These are phyloP conservation scores for Xylaria sp. DNA, from an alignment of 2,329 filamentous ascomycete species.

Conservation along the genomic window DNA sequence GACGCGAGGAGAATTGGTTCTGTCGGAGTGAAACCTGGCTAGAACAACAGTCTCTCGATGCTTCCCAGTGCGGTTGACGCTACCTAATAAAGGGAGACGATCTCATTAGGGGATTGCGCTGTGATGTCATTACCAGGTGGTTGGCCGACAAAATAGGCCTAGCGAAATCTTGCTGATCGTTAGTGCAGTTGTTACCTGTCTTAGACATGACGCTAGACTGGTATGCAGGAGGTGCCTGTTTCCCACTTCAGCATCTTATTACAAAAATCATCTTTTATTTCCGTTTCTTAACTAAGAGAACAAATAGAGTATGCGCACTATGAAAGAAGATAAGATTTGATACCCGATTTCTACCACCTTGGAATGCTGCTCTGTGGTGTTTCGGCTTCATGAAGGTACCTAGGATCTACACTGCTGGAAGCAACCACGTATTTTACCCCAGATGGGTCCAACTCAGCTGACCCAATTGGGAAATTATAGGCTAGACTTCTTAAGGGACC, in stretches of 20 bases:
- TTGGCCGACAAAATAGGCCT: constrained; percentile 21
- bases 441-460: constrained; percentile 7
- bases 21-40: constrained; percentile 17
- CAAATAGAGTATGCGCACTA: not conserved
- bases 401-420: not conserved
- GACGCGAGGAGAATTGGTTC: not conserved
- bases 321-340: not conserved
- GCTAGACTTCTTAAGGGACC: constrained; percentile 10
- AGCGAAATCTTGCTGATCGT: constrained; percentile 21
- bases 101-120: constrained; percentile 21
- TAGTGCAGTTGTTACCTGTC: not conserved
- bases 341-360: not conserved
- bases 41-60: constrained; percentile 9
- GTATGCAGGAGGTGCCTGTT: not conserved
- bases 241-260: not conserved
- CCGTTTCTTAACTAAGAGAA: not conserved
- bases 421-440: not conserved
- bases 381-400: not conserved
- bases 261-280: not conserved
- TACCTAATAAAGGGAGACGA: constrained; percentile 32
- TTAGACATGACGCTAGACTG: not conserved
- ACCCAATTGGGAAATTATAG: constrained; percentile 13
- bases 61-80: constrained; percentile 15
- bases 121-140: constrained; percentile 36
- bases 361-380: not conserved